Conservation (phyloP, 176 grass and related monocot genomes). For the Thalia dealbata region DNA sequence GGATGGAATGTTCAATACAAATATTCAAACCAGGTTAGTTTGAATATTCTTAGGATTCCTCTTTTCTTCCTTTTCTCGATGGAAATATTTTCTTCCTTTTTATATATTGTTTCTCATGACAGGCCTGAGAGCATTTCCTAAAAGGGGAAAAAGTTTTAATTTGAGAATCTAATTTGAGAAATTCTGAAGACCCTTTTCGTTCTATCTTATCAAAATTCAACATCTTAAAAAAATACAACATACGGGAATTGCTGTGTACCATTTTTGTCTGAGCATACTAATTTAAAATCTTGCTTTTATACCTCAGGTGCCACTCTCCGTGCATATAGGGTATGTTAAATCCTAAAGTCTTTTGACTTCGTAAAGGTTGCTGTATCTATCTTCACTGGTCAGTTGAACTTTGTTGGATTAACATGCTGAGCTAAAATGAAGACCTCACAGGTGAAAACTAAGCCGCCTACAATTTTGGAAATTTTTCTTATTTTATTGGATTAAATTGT, state of each 20-base stretch:
- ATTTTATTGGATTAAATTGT: background rate
- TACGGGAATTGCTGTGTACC: background rate
- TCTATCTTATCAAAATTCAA: no score
- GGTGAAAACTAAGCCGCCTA: background rate
- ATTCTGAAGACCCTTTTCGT: no score
- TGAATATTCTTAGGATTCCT: no score
- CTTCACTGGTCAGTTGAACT: background rate
- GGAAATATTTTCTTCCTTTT: no score
- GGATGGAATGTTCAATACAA: no score
- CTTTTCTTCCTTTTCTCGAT: no score
- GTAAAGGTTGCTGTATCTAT: background rate
- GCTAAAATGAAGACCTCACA: conserved; percentile 12
- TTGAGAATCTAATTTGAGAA: no score
- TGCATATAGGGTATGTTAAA: background rate
- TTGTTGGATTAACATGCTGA: background rate
- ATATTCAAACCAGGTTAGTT: no score
- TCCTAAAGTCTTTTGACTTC: background rate
- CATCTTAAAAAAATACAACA: background rate
- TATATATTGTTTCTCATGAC: no score
- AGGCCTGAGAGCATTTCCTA: no score
- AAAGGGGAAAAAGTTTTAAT: no score
- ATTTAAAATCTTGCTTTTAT: background rate
- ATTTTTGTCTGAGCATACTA: background rate
- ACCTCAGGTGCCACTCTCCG: background rate
- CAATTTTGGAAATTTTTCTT: background rate